Evolutionary conservation across 768 basidiomycete genomes (phyloP).

Genomic region (Trametes maxima): DNA sequence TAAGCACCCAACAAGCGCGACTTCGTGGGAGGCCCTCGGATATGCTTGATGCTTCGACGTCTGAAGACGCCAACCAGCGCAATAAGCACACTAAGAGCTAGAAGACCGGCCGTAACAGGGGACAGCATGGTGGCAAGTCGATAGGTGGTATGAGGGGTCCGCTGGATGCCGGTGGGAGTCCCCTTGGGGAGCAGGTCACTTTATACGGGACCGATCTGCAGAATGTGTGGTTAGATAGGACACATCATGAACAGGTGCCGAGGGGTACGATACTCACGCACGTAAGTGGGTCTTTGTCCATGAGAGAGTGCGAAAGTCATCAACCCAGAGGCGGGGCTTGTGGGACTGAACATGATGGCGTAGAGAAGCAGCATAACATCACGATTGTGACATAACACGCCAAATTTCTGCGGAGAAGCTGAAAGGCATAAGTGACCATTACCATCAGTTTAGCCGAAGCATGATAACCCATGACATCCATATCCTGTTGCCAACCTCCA

Average conservation of each 20-base stretch:
- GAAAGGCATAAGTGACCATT: neutral
- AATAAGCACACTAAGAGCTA: neutral
- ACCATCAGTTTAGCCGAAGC: neutral
- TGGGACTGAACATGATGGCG: too few relatives aligned
- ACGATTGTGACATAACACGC: neutral
- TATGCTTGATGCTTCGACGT: neutral
- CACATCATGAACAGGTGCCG: neutral
- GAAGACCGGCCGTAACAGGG: neutral
- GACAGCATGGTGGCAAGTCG: neutral
- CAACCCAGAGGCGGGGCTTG: neutral
- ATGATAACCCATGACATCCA: too few relatives aligned
- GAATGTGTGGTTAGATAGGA: neutral
- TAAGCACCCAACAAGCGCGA: neutral
- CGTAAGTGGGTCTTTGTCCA: constrained; percentile 6
- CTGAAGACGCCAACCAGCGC: neutral
- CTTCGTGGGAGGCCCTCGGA: constrained; percentile 2
- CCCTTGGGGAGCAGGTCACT: neutral
- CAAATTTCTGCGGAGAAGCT: too few relatives aligned
- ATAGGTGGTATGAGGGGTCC: neutral
- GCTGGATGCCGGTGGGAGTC: too few relatives aligned
- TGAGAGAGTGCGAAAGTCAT: neutral
- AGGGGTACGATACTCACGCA: neutral
- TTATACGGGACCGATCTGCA: neutral
- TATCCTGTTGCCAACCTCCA: neutral
- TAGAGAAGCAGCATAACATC: neutral